Percentiles rank a stretch among this genome's conserved stretches.
Conservation (phyloP, 140 eudicot species). For the Bidens hawaiensis region DNA sequence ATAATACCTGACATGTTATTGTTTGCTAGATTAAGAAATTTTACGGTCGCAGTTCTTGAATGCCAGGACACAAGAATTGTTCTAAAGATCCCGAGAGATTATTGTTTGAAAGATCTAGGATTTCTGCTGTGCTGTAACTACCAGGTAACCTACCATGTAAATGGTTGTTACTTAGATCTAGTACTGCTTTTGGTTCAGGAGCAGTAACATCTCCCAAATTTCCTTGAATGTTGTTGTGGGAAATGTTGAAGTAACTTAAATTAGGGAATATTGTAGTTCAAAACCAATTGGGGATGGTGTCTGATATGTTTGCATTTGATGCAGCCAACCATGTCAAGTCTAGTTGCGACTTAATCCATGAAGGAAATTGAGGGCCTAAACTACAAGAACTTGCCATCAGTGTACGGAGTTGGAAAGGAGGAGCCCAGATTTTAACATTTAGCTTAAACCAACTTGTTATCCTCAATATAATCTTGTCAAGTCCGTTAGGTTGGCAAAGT, state of each 20-base stretch:
- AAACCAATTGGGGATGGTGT: constrained; percentile 15
- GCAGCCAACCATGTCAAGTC: background rate
- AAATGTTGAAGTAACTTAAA: constrained; percentile 8
- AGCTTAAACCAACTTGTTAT: constrained; percentile 12
- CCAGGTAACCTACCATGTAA: constrained; percentile 4
- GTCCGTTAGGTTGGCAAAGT: constrained; percentile 13
- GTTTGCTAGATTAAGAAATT: constrained; percentile 19
- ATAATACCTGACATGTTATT: constrained; percentile 26
- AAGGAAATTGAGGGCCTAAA: constrained; percentile 26
- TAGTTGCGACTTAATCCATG: constrained; percentile 20
- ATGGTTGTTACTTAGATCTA: constrained; percentile 22
- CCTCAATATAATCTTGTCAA: constrained; percentile 15
- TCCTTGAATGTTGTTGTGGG: constrained; percentile 18
- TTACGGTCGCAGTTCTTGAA: background rate
- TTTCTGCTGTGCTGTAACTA: background rate
- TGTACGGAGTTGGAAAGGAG: constrained; percentile 18
- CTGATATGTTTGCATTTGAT: constrained; percentile 14
- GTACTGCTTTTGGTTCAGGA: background rate
- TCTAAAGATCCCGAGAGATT: constrained; percentile 17
- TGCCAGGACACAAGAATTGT: constrained; percentile 13
- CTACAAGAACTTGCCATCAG: constrained; percentile 17
- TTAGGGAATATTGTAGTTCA: constrained; percentile 9
- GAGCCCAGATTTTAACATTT: constrained; percentile 15
- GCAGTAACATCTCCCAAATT: constrained; percentile 12
- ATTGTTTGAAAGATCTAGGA: constrained; percentile 22